Evolutionary conservation across 2,329 filamentous ascomycete genomes (phyloP), one percentile per base, ranked within the genome.

Genomic region (Plenodomus biglobosus): DNA sequence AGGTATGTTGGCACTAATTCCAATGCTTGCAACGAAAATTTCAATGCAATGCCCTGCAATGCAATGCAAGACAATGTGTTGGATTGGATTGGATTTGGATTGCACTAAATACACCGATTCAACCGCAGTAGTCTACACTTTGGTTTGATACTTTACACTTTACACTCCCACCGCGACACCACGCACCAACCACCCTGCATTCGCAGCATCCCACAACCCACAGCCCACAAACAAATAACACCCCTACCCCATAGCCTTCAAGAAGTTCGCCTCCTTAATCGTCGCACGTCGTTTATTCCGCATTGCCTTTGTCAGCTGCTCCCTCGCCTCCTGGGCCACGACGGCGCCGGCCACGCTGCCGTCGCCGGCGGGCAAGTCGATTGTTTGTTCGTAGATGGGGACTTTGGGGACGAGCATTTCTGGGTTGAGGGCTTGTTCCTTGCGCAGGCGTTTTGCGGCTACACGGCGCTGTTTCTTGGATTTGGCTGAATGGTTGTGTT

Each of bases 221-320:
- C n/a, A n/a, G n/a, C n/a, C n/a, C n/a, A n/a, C n/a, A n/a, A n/a
- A n/a, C n/a, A n/a, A n/a, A n/a, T n/a, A 24, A 24, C 22, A 24
- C 22, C 40, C 38, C 48, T 74, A 78, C 8, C 74, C 65, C 87
- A 92, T 90, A 37, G 84, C 83, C 81, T 87, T 88, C 74, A 94
- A 81, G 80, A 91, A 94, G 76, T 94, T 94, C 68, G 74, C 75
- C 78, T 94, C 89, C 83, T 92, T 92, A 67, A 94, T 94, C 73
- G 80, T 82, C 50, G 81, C 82, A 74, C 86, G 83, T 68, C 88
- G 79, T 76, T 90, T 87, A 70, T 81, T 81, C 65, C 88, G 82
- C 87, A 91, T 85, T 27, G 84, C 85, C 74, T 79, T 82, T 57
- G 79, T 86, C 63, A 92, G 75, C 61, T 85, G 83, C 53, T 80